These are phyloP conservation scores for Tremella yokohamensis DNA, from an alignment of 768 basidiomycete species.

Conservation along the genomic window DNA sequence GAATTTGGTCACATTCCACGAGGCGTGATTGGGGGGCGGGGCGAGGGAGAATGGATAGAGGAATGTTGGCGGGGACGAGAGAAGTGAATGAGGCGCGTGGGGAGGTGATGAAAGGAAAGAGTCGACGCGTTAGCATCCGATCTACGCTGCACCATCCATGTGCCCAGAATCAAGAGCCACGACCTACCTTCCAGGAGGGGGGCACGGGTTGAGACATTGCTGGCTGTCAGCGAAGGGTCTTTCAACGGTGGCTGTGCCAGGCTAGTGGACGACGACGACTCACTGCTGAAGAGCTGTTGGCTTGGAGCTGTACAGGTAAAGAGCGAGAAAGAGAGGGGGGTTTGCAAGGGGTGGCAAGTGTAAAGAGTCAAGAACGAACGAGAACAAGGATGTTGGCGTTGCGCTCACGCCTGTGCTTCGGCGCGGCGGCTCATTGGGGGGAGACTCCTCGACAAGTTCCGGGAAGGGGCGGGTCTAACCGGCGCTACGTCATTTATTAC, in stretches of 20 bases:
- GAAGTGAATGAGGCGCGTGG: conserved; percentile 10
- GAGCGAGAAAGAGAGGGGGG: background rate
- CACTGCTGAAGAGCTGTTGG: conserved; percentile 1
- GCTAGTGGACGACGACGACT: background rate
- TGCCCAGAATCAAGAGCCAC: background rate
- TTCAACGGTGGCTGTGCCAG: background rate
- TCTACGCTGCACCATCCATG: background rate
- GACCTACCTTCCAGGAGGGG: conserved; percentile 86
- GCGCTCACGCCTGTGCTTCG: too few species aligned
- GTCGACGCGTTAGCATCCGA: background rate
- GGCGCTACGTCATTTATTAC: too few species aligned
- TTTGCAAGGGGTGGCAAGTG: conserved; percentile 7
- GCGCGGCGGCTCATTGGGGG: too few species aligned
- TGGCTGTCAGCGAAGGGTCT: conserved; percentile 15
- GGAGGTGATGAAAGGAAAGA: conserved; percentile 6
- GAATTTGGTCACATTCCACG: background rate
- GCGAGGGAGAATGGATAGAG: background rate
- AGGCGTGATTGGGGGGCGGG: background rate
- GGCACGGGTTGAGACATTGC: conserved; percentile 84
- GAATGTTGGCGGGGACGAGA: background rate
- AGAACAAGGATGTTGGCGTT: background rate
- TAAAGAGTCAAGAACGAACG: conserved; percentile 1
- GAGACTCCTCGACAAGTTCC: background rate
- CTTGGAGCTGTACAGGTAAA: conserved; percentile 4
- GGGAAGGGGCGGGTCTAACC: conserved; percentile 1